These are phyloP conservation scores for Arthrobotrys pseudoclavata DNA, from an alignment of 2,329 filamentous ascomycete genomes.

Conservation along the genomic window DNA sequence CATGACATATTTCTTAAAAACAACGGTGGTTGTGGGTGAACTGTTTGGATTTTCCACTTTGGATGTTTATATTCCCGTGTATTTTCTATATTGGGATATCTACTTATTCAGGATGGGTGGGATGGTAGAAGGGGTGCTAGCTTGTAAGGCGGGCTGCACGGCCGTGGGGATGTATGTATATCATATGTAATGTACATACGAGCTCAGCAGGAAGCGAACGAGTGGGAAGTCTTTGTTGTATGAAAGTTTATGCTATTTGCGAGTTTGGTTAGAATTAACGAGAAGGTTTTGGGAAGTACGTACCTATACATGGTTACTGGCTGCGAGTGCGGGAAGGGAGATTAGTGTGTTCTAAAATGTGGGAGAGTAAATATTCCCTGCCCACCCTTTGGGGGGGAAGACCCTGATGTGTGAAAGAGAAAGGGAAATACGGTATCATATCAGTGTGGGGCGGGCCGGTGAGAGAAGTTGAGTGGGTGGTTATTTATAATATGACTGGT, in stretches of 20 bases:
- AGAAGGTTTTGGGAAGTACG: conserved; percentile 20
- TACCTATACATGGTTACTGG: conserved; percentile 20
- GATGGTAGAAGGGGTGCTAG: background rate
- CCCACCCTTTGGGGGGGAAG: background rate
- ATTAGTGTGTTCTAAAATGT: conserved; percentile 26
- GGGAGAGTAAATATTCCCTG: conserved; percentile 15
- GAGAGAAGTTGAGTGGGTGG: conserved; percentile 30
- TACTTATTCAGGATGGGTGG: conserved; percentile 9
- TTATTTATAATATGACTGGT: conserved; percentile 28
- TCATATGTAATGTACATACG: background rate
- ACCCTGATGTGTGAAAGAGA: conserved; percentile 2
- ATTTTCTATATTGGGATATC: conserved; percentile 22
- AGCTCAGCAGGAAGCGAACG: conserved; percentile 26
- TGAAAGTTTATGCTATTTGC: conserved; percentile 5
- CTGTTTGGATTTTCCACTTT: conserved; percentile 9
- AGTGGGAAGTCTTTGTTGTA: conserved; percentile 10
- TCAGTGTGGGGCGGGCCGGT: conserved; percentile 23
- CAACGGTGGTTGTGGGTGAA: background rate
- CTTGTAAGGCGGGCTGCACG: conserved; percentile 20
- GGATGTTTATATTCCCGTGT: conserved; percentile 26
- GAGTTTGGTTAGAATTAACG: background rate
- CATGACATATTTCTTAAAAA: background rate
- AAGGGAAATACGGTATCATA: conserved; percentile 5
- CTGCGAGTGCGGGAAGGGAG: conserved; percentile 32
- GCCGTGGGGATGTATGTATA: background rate